These are phyloP conservation scores for Hymenoscyphus albidus DNA, from an alignment of 2,329 filamentous ascomycete species.

Conservation along the genomic window DNA sequence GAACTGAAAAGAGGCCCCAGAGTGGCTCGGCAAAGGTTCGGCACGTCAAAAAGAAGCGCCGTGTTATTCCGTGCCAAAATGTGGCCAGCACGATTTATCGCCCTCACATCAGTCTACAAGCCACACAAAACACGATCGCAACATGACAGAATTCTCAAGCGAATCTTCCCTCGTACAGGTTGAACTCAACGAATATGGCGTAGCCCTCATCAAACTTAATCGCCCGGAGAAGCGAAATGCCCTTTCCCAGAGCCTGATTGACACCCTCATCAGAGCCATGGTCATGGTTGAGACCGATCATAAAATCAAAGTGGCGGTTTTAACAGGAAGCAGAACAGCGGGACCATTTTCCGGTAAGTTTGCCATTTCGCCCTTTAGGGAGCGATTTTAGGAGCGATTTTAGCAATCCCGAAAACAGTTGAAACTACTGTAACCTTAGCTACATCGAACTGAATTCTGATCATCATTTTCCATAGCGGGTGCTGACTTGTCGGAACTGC, in stretches of 20 bases:
- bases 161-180: slow-evolving; percentile 28
- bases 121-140: background rate
- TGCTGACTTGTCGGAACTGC: slow-evolving; percentile 38
- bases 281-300: slow-evolving; percentile 47
- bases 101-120: background rate
- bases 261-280: slow-evolving; percentile 14
- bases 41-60: too few species aligned
- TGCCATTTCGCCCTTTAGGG: background rate
- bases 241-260: slow-evolving; percentile 41
- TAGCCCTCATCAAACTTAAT: slow-evolving; percentile 49
- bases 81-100: too few species aligned
- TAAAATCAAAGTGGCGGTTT: slow-evolving; percentile 50
- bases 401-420: background rate
- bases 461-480: slow-evolving; percentile 18
- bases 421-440: background rate
- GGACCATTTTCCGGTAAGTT: slow-evolving; percentile 20
- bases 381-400: background rate
- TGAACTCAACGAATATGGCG: slow-evolving; percentile 32
- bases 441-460: background rate
- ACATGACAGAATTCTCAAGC: slow-evolving; percentile 17
- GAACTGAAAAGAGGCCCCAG: too few species aligned
- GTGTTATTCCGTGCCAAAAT: too few species aligned
- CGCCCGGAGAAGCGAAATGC: slow-evolving; percentile 57
- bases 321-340: slow-evolving; percentile 40
- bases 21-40: too few species aligned